Percentiles rank a stretch among this genome's conserved stretches.
Evolutionary conservation across 306 rosid species (phyloP).

Genomic region (Castanea sativa): DNA sequence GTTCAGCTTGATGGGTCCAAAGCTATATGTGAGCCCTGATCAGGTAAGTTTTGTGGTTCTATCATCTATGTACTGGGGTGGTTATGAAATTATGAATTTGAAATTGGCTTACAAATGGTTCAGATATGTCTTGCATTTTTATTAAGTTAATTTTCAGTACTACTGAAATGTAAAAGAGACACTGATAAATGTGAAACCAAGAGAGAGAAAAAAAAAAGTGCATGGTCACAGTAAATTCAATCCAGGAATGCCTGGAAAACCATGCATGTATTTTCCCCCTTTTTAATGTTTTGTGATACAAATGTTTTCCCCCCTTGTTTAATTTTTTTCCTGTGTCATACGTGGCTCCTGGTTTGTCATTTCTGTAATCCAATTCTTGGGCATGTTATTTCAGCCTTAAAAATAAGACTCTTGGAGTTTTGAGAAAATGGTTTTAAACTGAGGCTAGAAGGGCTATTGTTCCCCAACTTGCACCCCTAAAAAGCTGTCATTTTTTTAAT

Average conservation of each 20-base stretch:
- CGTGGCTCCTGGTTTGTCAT: background rate
- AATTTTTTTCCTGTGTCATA: background rate
- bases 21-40: conserved; percentile 88
- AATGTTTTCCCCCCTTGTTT: background rate
- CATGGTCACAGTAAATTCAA: background rate
- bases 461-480: background rate
- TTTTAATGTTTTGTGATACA: no score
- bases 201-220: background rate
- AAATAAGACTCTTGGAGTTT: background rate
- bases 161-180: background rate
- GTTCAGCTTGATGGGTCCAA: conserved; percentile 98
- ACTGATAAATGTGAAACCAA: background rate
- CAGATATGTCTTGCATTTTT: background rate
- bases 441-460: background rate
- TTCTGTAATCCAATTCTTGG: background rate
- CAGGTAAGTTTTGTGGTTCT: conserved; percentile 56
- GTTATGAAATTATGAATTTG: conserved; percentile 17
- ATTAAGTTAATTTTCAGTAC: background rate
- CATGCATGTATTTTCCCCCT: background rate
- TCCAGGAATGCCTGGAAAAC: background rate
- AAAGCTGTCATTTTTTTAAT: background rate
- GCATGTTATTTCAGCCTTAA: background rate
- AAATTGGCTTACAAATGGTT: conserved; percentile 14
- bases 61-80: conserved; percentile 10
- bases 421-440: background rate